Percentiles rank a stretch among this genome's conserved stretches.
Evolutionary conservation across 176 grass and related monocot genomes (phyloP).

Genomic region (Juncus effusus): DNA sequence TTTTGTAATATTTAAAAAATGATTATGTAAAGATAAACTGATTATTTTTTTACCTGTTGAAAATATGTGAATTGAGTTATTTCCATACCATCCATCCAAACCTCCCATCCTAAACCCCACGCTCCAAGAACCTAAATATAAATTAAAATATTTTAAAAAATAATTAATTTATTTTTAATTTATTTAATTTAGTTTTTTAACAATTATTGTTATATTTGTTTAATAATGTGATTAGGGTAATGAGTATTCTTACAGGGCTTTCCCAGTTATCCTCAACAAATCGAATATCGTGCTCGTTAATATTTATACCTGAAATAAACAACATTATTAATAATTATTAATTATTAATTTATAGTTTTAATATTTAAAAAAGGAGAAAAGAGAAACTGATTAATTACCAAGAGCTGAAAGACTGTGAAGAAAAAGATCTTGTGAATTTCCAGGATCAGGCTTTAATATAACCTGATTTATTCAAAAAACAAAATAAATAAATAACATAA

Average conservation of each 20-base stretch:
- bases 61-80: slow-evolving; percentile 99
- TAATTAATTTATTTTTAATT: slow-evolving; percentile 7
- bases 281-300: slow-evolving; percentile 81
- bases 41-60: slow-evolving; percentile 65
- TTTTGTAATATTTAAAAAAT: slow-evolving; percentile 4
- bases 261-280: slow-evolving; percentile 99
- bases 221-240: slow-evolving; percentile 10
- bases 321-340: not conserved
- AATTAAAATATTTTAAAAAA: not conserved
- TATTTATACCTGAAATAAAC: slow-evolving; percentile 38
- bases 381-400: slow-evolving; percentile 32
- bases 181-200: slow-evolving; percentile 6
- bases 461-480: slow-evolving; percentile 45
- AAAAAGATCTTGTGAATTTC: slow-evolving; percentile 90
- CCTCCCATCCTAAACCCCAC: slow-evolving; percentile 97
- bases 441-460: slow-evolving; percentile 88
- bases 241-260: slow-evolving; percentile 57
- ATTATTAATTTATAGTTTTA: slow-evolving; percentile 3
- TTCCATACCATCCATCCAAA: slow-evolving; percentile 99
- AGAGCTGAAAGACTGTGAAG: slow-evolving; percentile 83
- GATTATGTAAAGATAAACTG: not conserved
- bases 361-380: not conserved
- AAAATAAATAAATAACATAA: slow-evolving; percentile 1
- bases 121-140: slow-evolving; percentile 78
- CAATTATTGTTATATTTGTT: not conserved